Conservation (phyloP, 495 filamentous ascomycete species). For the Penicillium lividum region DNA sequence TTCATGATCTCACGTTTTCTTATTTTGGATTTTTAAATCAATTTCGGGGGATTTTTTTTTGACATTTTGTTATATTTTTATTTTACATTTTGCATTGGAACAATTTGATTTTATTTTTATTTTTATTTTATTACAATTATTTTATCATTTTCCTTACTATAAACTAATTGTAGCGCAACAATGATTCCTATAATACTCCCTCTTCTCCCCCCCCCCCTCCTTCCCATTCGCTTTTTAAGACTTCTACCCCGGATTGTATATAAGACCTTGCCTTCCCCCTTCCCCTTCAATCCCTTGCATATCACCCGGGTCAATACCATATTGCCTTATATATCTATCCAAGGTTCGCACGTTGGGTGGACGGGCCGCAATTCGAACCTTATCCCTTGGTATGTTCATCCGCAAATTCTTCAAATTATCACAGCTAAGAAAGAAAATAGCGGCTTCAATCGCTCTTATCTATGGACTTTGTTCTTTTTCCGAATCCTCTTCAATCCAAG, state of each 20-base stretch:
- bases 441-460: not conserved
- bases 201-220: conserved; percentile 26
- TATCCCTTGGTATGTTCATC: conserved; percentile 22
- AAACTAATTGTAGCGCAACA: conserved; percentile 18
- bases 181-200: conserved; percentile 30
- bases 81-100: conserved; percentile 8
- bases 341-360: conserved; percentile 26
- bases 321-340: conserved; percentile 20
- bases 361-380: conserved; percentile 32
- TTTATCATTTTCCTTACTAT: conserved; percentile 17
- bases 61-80: conserved; percentile 1
- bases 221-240: conserved; percentile 11
- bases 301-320: conserved; percentile 14
- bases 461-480: conserved; percentile 33
- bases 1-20: conserved; percentile 10
- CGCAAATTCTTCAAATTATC: too few relatives aligned
- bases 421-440: not conserved
- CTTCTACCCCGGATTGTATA: conserved; percentile 8
- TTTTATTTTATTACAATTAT: conserved; percentile 10
- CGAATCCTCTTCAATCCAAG: conserved; percentile 18
- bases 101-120: conserved; percentile 13
- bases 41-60: conserved; percentile 4
- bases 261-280: conserved; percentile 5
- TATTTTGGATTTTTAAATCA: conserved; percentile 20
- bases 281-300: conserved; percentile 18